Evolutionary conservation across 495 filamentous ascomycete species (phyloP).

Genomic region (Penicillium cinerascens): DNA sequence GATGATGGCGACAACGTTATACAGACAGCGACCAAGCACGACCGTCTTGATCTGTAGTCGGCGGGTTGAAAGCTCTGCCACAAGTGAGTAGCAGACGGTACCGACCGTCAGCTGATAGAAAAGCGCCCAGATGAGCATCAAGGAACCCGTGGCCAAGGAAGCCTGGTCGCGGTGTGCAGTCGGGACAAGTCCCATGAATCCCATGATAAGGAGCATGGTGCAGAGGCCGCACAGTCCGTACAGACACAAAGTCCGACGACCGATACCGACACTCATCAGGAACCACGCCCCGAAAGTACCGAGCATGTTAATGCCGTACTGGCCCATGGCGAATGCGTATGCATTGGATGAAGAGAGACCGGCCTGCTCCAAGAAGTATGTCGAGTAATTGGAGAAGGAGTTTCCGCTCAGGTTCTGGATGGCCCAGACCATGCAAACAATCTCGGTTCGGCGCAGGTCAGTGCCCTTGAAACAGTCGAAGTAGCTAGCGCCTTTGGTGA

Average conservation of each 20-base stretch:
- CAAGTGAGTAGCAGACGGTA: slow-evolving; percentile 74
- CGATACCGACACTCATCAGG: slow-evolving; percentile 64
- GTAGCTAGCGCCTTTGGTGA: slow-evolving; percentile 65
- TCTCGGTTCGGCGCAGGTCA: slow-evolving; percentile 72
- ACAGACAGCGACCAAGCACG: slow-evolving; percentile 65
- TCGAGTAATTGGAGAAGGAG: slow-evolving; percentile 77
- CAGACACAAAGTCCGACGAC: slow-evolving; percentile 68
- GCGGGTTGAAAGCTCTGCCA: slow-evolving; percentile 69
- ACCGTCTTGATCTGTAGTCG: slow-evolving; percentile 77
- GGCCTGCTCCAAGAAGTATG: slow-evolving; percentile 73
- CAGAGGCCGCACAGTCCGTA: slow-evolving; percentile 64
- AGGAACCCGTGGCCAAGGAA: slow-evolving; percentile 63
- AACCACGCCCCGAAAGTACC: slow-evolving; percentile 73
- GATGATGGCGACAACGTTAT: slow-evolving; percentile 69
- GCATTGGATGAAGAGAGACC: slow-evolving; percentile 57
- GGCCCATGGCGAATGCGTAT: slow-evolving; percentile 68
- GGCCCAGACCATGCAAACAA: slow-evolving; percentile 76
- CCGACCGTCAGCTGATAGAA: slow-evolving; percentile 75
- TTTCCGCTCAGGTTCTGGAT: slow-evolving; percentile 80
- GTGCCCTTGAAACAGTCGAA: slow-evolving; percentile 72
- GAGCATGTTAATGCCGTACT: slow-evolving; percentile 71
- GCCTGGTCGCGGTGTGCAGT: slow-evolving; percentile 48
- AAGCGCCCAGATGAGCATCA: slow-evolving; percentile 70
- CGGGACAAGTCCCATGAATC: slow-evolving; percentile 66
- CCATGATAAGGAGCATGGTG: slow-evolving; percentile 65